Evolutionary conservation across 2,329 filamentous ascomycete species (phyloP), one percentile per base, ranked within the genome.

Genomic region (Mycogone perniciosa): DNA sequence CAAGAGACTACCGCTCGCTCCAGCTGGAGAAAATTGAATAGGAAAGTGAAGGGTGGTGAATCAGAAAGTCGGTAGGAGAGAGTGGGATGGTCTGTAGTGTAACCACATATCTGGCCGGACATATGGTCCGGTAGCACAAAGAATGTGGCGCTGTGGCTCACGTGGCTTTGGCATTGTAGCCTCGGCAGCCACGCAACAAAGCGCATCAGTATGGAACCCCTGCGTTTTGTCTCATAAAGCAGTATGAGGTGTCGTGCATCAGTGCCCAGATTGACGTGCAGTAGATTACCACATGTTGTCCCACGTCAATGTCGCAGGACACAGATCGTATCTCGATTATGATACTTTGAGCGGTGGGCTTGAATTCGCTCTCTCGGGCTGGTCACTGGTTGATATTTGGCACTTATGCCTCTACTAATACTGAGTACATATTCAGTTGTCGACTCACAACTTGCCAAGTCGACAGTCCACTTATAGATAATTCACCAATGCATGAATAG

Each of bases 341-440:
- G 20, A 20, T 20, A 20, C 20, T 20, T 20, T 20, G 20, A 20
- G 42, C 45, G 44, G 48, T 44, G 48, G 48, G 41, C 48, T 38
- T 41, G 45, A 40, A 41, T 33, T 34, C 34, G 48, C 39, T 50
- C 31, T 45, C n/a, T 38, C 9, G 31, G n/a, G 27, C 33, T 37
- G 31, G 20, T 10, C 31, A 43, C 41, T 44, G 34, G 35, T 5
- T 7, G 20, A 50, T 10, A 7, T 7, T 44, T n/a, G 34, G 20
- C 30, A 11, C 34, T 30, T 27, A 50, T 40, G 34, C 31, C 41
- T 39, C n/a, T 26, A 33, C 34, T 13, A 39, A 30, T 27, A 27
- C 42, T 26, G 4, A 20, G 20, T 20, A 20, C 20, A 20, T 3
- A 20, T 20, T 20, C 20, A 20, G 20, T 3, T 20, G 20, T 20